Evolutionary conservation across 2,329 filamentous ascomycete genomes (phyloP).

Genomic region (Chaetomiaceae sp.): DNA sequence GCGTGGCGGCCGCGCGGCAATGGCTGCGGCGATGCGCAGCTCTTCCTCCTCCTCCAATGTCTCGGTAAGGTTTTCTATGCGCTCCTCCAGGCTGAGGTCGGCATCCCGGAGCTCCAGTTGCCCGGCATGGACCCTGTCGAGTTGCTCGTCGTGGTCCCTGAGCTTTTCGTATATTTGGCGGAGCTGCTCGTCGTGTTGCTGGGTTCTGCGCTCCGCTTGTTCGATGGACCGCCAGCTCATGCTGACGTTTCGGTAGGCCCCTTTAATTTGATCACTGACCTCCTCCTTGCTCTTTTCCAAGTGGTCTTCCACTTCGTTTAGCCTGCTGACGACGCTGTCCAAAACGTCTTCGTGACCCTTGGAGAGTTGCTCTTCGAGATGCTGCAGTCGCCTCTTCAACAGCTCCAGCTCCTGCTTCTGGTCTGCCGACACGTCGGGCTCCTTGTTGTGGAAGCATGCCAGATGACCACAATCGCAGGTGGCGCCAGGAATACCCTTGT

Average conservation of each 20-base stretch:
- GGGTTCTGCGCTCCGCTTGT: conserved; percentile 39
- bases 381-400: conserved; percentile 43
- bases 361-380: conserved; percentile 42
- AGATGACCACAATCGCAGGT: conserved; percentile 57
- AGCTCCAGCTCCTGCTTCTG: conserved; percentile 44
- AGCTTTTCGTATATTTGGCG: conserved; percentile 40
- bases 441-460: conserved; percentile 54
- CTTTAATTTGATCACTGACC: conserved; percentile 48
- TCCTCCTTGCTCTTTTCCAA: conserved; percentile 51
- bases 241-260: conserved; percentile 51
- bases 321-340: conserved; percentile 39
- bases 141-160: conserved; percentile 36
- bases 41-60: conserved; percentile 29
- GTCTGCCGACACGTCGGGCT: conserved; percentile 41
- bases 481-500: conserved; percentile 49
- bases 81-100: conserved; percentile 51
- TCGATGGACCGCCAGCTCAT: conserved; percentile 51
- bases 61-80: conserved; percentile 42
- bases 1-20: conserved; percentile 14
- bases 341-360: conserved; percentile 36
- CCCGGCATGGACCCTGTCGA: conserved; percentile 45
- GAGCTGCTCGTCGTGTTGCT: conserved; percentile 36
- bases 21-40: conserved; percentile 18
- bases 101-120: conserved; percentile 48
- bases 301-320: conserved; percentile 50